These are phyloP conservation scores for Talaromyces sp. DNA, from an alignment of 2,329 filamentous ascomycete genomes.

Conservation along the genomic window DNA sequence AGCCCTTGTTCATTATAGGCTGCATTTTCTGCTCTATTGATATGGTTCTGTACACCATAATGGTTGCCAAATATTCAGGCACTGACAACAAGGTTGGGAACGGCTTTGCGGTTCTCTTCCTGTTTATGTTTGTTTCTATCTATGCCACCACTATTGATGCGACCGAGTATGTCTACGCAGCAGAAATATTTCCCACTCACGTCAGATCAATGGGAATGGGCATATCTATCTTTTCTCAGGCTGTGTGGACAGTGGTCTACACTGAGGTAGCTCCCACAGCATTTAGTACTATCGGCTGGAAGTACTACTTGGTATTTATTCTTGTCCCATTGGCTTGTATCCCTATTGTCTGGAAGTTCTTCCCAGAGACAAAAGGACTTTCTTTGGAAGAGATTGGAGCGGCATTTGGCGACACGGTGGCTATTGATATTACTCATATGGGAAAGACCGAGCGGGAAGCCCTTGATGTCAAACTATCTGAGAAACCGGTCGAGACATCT, in stretches of 20 bases:
- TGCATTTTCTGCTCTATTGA: slow-evolving; percentile 3
- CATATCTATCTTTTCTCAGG: neutral
- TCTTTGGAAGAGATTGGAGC: neutral
- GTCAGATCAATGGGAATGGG: slow-evolving; percentile 11
- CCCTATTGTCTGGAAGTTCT: neutral
- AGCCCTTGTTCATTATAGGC: neutral
- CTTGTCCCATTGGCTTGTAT: slow-evolving; percentile 1
- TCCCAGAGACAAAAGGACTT: neutral
- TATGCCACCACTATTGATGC: slow-evolving; percentile 3
- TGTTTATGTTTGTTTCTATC: neutral
- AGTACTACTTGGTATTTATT: slow-evolving; percentile 11
- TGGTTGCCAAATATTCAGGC: slow-evolving; percentile 15
- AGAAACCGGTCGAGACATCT: too few relatives aligned
- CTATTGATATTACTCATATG: neutral
- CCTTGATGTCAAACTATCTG: too few relatives aligned
- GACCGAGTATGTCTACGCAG: slow-evolving; percentile 11
- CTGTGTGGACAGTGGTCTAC: neutral
- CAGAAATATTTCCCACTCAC: slow-evolving; percentile 13
- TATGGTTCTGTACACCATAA: slow-evolving; percentile 11
- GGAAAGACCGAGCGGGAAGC: too few relatives aligned
- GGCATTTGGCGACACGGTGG: neutral
- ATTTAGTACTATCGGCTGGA: slow-evolving; percentile 16
- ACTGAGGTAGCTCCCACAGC: slow-evolving; percentile 11
- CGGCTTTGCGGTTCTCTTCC: neutral
- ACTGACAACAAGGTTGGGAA: slow-evolving; percentile 10